Base-by-base conservation (phyloP, 108 stramenopile species). In the Pseudonitzschia multiseries region DNA sequence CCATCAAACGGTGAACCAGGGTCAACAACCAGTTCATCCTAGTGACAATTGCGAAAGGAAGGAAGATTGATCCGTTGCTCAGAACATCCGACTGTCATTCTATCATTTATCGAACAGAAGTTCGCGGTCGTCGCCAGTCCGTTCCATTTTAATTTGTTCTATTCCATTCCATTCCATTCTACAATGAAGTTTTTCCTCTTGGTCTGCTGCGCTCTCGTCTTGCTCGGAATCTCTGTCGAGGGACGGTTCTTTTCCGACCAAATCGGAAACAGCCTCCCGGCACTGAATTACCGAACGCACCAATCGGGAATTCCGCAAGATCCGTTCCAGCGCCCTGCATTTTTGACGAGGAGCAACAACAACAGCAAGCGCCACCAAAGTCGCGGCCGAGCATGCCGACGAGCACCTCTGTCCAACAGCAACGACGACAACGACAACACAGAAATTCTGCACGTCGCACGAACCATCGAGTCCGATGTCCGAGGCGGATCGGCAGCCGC, bases 401-500 rank as follows among this genome's bases (percentile, higher is more conserved):
- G 26, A 24, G 29, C 17, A 28, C 26, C n/a, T n/a, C n/a, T 5
- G 26, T 27, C 26, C 15, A 28, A 21, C 24, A 59, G 5, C 28
- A 28, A 24, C 22, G 15, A 31, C 29, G 29, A 59, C 27, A n/a
- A 27, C 0, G 29, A 1, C 57, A 22, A 9, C 57, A 27, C 57
- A n/a, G 27, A 27, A 14, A 27, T 59, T 59, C 57, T 22, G 5
- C 13, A 5, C 36, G 64, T 43, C 44, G 68, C 68, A 14, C 51
- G 32, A 40, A 42, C 20, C 15, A 70, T 57, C 36, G 20, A 57
- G 31, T 56, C 36, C 22, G 56, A 70, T 57, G 52, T 56, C 4
- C 70, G 71, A 12, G 72, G 72, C 20, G 78, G 78, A 36, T 54
- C 71, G n/a, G 28, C 65, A 2, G 46, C 61, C 4, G 78, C 57